Base-by-base conservation (phyloP, 805 yeast genomes). In the Spathaspora arborariae region DNA sequence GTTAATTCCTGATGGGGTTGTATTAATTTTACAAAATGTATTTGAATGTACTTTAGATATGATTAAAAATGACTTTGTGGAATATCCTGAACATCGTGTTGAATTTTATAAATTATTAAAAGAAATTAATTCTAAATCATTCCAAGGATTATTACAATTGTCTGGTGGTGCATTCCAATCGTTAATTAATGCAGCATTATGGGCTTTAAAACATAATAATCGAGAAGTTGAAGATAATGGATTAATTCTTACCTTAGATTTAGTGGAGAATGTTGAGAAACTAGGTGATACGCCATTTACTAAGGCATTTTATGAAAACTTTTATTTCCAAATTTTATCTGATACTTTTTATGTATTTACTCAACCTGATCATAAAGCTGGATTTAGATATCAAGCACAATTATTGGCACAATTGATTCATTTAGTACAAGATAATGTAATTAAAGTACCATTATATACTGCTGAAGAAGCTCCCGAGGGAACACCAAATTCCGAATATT, bases 191-290 rank as follows among this genome's bases (percentile, higher is more conserved):
- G 96, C 98, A 2, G 91, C 96, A 40, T 75, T 94, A 59, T 94
- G 99, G 99, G 97, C 98, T 0, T 88, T 94, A 66, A 92, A 94
- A 68, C 99, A 94, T 66, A 94, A 91, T 60, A 91, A 94, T 67
- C 82, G 98, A 65, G 98, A 92, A 46, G 97, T 94, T 46, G 99
- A 94, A 67, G 91, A 85, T 52, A 84, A 84, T 46, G 99, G 99
- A 21, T 78, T 94, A 56, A 80, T 84, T 35, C 76, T 94, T 53
- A 88, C 94, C 27, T 75, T 85, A 47, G 97, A 92, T 60, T 74
- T 94, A 51, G 75, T 92, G 49, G 82, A 80, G 55, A 94, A 94
- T 63, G 91, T 94, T 55, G 92, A 90, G 53, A 80, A 78, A 45
- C 72, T 88, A 53, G 89, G 89, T 4, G 75, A 76, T 52, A 75